Base-by-base conservation (phyloP, 768 basidiomycete genomes). In the Podaxis sp. region DNA sequence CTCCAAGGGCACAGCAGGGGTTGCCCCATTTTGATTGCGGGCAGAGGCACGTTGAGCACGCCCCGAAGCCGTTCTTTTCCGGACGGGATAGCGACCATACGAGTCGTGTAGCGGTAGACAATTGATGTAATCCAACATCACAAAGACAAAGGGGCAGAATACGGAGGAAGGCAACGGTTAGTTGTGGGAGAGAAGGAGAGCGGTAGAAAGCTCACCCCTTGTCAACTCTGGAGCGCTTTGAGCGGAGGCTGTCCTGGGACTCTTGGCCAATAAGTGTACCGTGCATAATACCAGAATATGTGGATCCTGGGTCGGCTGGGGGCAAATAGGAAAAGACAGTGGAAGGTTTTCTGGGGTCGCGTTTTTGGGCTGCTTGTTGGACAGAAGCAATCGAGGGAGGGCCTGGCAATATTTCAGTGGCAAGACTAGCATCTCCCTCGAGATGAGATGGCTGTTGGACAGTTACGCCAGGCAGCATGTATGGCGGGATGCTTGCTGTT, bases 331-430 rank as follows among this genome's bases (percentile, higher is more conserved):
- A 93, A 75, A 86, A 80, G 63, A 82, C 76, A 66, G 82, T 77
- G 66, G 82, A 74, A 56, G 88, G 85, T 77, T 93, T 92, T 80
- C 83, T 91, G 70, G 87, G 87, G 79, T 94, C 91, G 72, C 89
- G 87, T 78, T 88, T 90, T 71, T 86, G 81, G 59, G 83, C 79
- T 69, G 83, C 77, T 76, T 90, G 89, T 75, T 88, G 88, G 63
- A 86, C 77, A 68, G 89, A 85, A 66, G 81, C 78, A 65, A 92
- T 74, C 66, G 91, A 85, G 57, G 93, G 93, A 63, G 93, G 93
- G 25, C 91, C 92, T 71, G 93, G 93, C 69, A 94, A 83, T 78
- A 94, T 89, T 82, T 94, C 93, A 64, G 93, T 94, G 65, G 93
- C 92, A 69, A 93, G 82, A 66, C 84, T 81, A 60, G 89, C 77